These are phyloP conservation scores for Fonsecaea multimorphosa DNA, from an alignment of 2,329 filamentous ascomycete genomes.

Conservation along the genomic window DNA sequence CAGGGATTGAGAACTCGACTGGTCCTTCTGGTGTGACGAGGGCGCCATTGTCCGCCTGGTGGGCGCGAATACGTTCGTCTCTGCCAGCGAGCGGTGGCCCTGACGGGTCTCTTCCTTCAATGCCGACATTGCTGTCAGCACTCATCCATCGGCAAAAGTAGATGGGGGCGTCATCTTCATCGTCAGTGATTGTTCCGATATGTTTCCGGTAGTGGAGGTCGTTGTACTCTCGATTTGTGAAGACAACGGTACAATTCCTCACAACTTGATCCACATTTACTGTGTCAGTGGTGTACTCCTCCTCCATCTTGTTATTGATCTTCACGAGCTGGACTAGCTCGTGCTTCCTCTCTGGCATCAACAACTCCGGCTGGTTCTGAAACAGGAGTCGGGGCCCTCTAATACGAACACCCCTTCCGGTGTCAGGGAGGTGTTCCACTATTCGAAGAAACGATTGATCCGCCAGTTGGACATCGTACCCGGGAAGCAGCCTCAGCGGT, in stretches of 20 bases:
- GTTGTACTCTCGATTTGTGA: slow-evolving; percentile 64
- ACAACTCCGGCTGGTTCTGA: slow-evolving; percentile 43
- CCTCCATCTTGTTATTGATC: slow-evolving; percentile 8
- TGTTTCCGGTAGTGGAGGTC: slow-evolving; percentile 39
- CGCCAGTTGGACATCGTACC: slow-evolving; percentile 44
- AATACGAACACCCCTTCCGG: slow-evolving; percentile 42
- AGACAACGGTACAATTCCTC: slow-evolving; percentile 52
- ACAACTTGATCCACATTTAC: slow-evolving; percentile 50
- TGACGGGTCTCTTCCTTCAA: not conserved
- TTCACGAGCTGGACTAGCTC: slow-evolving; percentile 53
- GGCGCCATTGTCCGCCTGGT: slow-evolving; percentile 2
- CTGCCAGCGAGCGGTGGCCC: slow-evolving; percentile 1
- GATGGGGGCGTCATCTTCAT: not conserved
- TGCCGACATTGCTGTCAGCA: not conserved
- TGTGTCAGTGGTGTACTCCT: not conserved
- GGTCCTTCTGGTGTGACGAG: not conserved
- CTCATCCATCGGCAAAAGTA: slow-evolving; percentile 23
- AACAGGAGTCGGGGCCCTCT: slow-evolving; percentile 48
- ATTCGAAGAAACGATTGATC: slow-evolving; percentile 53
- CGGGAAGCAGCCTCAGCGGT: slow-evolving; percentile 45
- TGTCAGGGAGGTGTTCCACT: slow-evolving; percentile 44
- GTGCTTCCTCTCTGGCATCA: slow-evolving; percentile 49
- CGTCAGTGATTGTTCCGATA: slow-evolving; percentile 38
- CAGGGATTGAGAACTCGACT: slow-evolving; percentile 1
- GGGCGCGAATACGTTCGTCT: slow-evolving; percentile 6